Evolutionary conservation across 495 filamentous ascomycete genomes (phyloP).

Genomic region (Penicillium herquei): DNA sequence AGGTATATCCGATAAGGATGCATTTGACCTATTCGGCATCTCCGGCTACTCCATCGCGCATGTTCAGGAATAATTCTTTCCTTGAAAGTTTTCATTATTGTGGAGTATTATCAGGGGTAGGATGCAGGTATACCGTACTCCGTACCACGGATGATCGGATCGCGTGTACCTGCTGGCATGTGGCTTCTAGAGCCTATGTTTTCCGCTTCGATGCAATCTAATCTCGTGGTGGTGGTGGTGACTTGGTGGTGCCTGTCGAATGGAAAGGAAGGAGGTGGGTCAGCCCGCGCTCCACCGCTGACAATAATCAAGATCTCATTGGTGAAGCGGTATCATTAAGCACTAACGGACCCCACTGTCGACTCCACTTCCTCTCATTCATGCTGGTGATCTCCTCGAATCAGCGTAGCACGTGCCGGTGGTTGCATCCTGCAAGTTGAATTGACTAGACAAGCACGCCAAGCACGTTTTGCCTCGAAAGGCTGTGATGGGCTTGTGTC

Average conservation of each 20-base stretch:
- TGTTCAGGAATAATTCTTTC: no score
- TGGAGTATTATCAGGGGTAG: no score
- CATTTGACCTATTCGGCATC: background rate
- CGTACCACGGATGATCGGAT: background rate
- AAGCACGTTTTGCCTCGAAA: slow-evolving; percentile 41
- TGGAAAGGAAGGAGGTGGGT: background rate
- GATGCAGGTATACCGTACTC: background rate
- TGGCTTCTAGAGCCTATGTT: slow-evolving; percentile 11
- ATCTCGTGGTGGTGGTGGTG: background rate
- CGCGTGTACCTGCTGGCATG: slow-evolving; percentile 12
- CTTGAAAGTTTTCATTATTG: no score
- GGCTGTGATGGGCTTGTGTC: slow-evolving; percentile 20
- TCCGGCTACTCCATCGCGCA: no score
- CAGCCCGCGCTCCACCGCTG: slow-evolving; percentile 4
- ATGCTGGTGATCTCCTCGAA: slow-evolving; percentile 20
- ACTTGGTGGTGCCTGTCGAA: background rate
- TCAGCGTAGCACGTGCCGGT: slow-evolving; percentile 39
- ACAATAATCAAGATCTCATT: slow-evolving; percentile 7
- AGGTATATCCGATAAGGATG: background rate
- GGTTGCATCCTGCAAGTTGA: slow-evolving; percentile 9
- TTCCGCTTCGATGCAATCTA: slow-evolving; percentile 9
- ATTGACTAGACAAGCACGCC: slow-evolving; percentile 7
- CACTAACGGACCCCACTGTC: slow-evolving; percentile 9
- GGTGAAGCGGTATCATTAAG: slow-evolving; percentile 12
- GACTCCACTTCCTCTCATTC: slow-evolving; percentile 5